phyloP scores from a whole-genome alignment of 1,139 yeast species.

The Magnusiomyces sp. region DNA sequence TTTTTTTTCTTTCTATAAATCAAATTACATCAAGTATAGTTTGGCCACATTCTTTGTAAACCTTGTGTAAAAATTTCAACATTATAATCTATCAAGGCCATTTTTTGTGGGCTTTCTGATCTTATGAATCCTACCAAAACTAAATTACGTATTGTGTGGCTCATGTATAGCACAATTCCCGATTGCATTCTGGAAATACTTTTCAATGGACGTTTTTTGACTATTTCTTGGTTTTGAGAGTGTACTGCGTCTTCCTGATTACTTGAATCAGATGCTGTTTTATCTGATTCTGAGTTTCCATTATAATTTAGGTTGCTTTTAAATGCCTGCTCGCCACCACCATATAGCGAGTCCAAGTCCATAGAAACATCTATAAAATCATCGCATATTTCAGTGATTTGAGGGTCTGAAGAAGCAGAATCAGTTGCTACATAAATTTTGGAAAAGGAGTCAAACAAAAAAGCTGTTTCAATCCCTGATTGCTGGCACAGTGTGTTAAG shows the following conservation, averaged over 20 bases:
- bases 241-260: background rate
- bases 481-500: slow-evolving; percentile 84
- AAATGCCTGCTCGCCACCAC: too few species aligned
- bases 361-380: slow-evolving; percentile 93
- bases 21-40: background rate
- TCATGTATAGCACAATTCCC: slow-evolving; percentile 73
- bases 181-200: slow-evolving; percentile 71
- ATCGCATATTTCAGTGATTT: slow-evolving; percentile 92
- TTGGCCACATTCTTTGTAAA: slow-evolving; percentile 64
- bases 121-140: slow-evolving; percentile 84
- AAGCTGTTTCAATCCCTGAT: slow-evolving; percentile 85
- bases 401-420: slow-evolving; percentile 90
- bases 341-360: slow-evolving; percentile 52
- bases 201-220: slow-evolving; percentile 38
- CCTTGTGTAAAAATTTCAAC: slow-evolving; percentile 75
- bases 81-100: slow-evolving; percentile 82
- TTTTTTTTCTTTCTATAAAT: background rate
- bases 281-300: too few species aligned
- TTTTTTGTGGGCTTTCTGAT: slow-evolving; percentile 39
- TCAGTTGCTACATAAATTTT: slow-evolving; percentile 95
- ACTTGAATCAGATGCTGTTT: too few species aligned
- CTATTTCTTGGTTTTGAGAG: background rate
- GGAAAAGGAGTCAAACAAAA: slow-evolving; percentile 84
- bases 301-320: too few species aligned
- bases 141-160: slow-evolving; percentile 87